phyloP scores from a whole-genome alignment of 495 filamentous ascomycete species.

The Tuber brumale region DNA sequence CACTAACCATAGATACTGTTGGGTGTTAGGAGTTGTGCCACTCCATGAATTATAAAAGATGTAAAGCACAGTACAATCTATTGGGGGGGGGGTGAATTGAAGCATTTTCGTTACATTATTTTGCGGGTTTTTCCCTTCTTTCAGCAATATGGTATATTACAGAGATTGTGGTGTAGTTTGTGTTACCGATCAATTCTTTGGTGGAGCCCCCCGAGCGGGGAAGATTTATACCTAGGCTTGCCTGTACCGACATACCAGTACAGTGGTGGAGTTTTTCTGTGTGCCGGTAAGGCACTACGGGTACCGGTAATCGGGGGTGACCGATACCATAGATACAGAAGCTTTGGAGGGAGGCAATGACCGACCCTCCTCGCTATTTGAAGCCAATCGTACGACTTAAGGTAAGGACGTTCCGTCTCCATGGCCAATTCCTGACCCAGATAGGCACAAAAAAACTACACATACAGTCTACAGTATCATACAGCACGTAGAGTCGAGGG shows the following conservation, averaged over 20 bases:
- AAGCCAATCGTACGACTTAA: neutral
- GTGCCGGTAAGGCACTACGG: neutral
- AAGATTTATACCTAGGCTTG: neutral
- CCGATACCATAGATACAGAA: neutral
- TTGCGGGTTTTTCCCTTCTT: neutral
- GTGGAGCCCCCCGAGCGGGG: no score
- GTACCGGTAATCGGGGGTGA: neutral
- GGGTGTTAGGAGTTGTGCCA: neutral
- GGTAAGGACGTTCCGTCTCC: neutral
- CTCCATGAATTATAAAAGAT: no score
- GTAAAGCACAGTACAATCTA: conserved; percentile 9
- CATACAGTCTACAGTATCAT: neutral
- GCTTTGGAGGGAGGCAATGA: neutral
- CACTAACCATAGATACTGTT: no score
- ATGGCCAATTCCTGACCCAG: neutral
- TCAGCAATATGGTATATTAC: neutral
- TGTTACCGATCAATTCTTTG: neutral
- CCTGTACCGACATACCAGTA: neutral
- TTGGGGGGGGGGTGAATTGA: conserved; percentile 14
- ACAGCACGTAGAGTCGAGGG: neutral
- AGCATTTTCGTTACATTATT: conserved; percentile 3
- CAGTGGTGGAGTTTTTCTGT: neutral
- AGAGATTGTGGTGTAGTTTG: neutral
- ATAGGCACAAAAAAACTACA: neutral
- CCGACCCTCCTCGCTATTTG: neutral